Conservation (phyloP, 2,329 filamentous ascomycete genomes). For the Monilinia fructigena region DNA sequence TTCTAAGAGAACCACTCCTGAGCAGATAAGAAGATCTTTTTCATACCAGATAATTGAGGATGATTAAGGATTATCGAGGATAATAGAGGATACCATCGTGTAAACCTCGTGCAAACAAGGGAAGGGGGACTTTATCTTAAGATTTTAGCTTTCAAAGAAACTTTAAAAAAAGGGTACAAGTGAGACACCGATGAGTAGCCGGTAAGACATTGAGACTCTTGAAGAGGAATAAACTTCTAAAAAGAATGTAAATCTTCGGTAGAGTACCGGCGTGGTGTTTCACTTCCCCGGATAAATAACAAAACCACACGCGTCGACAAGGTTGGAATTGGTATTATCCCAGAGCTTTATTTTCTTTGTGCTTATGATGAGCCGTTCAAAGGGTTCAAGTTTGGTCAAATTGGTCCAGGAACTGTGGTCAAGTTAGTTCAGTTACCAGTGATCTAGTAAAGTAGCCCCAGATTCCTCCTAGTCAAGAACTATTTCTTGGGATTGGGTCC, state of each 20-base stretch:
- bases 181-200: slow-evolving; percentile 2
- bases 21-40: not conserved
- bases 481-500: no score
- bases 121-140: not conserved
- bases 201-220: not conserved
- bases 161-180: not conserved
- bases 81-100: not conserved
- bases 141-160: not conserved
- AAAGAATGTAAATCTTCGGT: slow-evolving; percentile 4
- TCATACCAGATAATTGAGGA: no score
- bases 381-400: no score
- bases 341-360: not conserved
- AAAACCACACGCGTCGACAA: not conserved
- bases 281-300: slow-evolving; percentile 7
- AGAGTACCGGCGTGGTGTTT: slow-evolving; percentile 9
- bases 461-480: not conserved
- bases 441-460: not conserved
- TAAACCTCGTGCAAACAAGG: not conserved
- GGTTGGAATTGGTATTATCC: slow-evolving; percentile 4
- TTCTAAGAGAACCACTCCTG: not conserved
- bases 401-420: no score
- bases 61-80: not conserved
- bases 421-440: no score
- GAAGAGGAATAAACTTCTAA: not conserved
- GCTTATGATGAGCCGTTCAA: not conserved